phyloP scores from a whole-genome alignment of 2,329 filamentous ascomycete species.

The Pyricularia sp. region DNA sequence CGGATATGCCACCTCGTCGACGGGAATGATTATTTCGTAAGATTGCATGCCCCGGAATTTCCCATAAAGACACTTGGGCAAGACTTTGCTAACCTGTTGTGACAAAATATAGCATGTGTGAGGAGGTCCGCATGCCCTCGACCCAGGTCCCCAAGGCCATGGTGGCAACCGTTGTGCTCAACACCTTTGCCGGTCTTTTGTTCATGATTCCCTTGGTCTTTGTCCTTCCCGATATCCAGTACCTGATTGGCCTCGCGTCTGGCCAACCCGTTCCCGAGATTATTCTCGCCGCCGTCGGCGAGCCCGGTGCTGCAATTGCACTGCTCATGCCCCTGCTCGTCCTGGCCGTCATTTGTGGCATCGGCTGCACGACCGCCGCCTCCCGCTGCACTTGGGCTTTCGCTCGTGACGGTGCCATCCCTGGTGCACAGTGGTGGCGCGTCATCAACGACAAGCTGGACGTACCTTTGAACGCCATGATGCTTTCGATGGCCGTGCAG shows the following conservation, averaged over 20 bases:
- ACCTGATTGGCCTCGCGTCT: constrained; percentile 41
- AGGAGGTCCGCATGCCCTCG: constrained; percentile 58
- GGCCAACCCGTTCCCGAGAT: constrained; percentile 58
- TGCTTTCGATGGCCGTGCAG: constrained; percentile 58
- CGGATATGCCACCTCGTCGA: constrained; percentile 65
- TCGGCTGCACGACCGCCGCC: constrained; percentile 59
- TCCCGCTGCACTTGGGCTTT: constrained; percentile 63
- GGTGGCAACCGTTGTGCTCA: constrained; percentile 58
- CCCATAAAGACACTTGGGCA: background rate
- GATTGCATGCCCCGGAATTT: constrained; percentile 17
- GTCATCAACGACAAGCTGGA: constrained; percentile 52
- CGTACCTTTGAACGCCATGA: constrained; percentile 62
- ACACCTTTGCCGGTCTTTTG: constrained; percentile 55
- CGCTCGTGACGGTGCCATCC: constrained; percentile 60
- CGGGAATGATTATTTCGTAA: constrained; percentile 72
- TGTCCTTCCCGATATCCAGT: constrained; percentile 53
- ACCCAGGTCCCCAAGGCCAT: constrained; percentile 65
- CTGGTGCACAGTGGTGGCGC: constrained; percentile 52
- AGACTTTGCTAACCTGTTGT: background rate
- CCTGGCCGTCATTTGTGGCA: constrained; percentile 56
- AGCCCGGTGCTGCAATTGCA: constrained; percentile 49
- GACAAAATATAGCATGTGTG: constrained; percentile 51
- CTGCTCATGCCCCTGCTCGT: constrained; percentile 57
- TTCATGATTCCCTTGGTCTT: constrained; percentile 63
- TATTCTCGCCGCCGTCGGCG: constrained; percentile 52